These are phyloP conservation scores for Beauveria scarabaeidicola DNA, from an alignment of 2,329 filamentous ascomycete species.

Conservation along the genomic window DNA sequence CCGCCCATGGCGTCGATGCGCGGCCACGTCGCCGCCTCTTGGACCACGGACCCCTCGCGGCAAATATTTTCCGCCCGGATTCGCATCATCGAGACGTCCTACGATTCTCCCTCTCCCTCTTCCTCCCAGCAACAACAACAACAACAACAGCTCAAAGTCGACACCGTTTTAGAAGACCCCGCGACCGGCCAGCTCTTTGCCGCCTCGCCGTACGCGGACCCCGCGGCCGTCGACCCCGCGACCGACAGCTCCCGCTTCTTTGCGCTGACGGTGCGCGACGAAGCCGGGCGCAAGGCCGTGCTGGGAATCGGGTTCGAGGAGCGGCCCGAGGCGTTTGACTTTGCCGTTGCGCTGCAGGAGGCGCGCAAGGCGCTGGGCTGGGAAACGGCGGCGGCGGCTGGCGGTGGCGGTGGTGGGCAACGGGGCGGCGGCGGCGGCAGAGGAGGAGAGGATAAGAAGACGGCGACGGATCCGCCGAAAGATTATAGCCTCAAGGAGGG, in stretches of 20 bases:
- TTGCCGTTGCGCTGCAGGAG: slow-evolving; percentile 72
- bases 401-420: slow-evolving; percentile 21
- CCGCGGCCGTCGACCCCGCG: slow-evolving; percentile 63
- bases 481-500: slow-evolving; percentile 85
- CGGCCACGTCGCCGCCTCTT: slow-evolving; percentile 68
- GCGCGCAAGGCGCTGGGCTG: slow-evolving; percentile 61
- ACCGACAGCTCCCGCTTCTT: slow-evolving; percentile 79
- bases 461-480: slow-evolving; percentile 33
- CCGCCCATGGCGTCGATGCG: slow-evolving; percentile 70
- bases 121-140: slow-evolving; percentile 37
- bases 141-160: slow-evolving; percentile 56
- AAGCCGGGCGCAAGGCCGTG: slow-evolving; percentile 64
- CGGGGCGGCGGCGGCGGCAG: slow-evolving; percentile 26
- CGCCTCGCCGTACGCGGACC: slow-evolving; percentile 65
- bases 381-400: slow-evolving; percentile 26
- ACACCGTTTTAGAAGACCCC: slow-evolving; percentile 72
- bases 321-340: slow-evolving; percentile 76
- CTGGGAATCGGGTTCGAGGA: slow-evolving; percentile 85
- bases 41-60: slow-evolving; percentile 62
- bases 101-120: slow-evolving; percentile 28
- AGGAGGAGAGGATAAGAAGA: slow-evolving; percentile 27
- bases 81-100: slow-evolving; percentile 68
- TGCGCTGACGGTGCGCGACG: slow-evolving; percentile 70
- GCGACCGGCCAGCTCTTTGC: slow-evolving; percentile 69
- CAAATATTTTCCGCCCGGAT: slow-evolving; percentile 82